Conservation (phyloP, 257 asterid genomes). For the Solanum pinnatisectum region DNA sequence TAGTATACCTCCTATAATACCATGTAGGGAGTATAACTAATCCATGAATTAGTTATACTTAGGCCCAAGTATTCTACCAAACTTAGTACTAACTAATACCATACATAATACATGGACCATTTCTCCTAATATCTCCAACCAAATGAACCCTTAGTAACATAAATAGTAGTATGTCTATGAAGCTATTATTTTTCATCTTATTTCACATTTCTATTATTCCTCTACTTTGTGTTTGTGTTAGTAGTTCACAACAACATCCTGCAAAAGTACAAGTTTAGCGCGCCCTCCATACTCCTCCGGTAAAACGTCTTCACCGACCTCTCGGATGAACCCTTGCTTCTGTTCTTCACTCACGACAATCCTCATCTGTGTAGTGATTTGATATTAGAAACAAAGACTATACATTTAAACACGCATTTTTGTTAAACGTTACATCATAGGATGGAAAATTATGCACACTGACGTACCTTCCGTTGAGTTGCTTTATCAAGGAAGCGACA, state of each 20-base stretch:
- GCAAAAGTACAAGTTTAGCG: conserved; percentile 39
- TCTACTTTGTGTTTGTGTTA: not conserved
- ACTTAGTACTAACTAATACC: too few species aligned
- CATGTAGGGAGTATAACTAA: too few species aligned
- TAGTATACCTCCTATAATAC: too few species aligned
- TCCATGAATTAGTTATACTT: too few species aligned
- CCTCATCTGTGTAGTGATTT: conserved; percentile 28
- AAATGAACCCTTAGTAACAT: not conserved
- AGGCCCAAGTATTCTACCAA: too few species aligned
- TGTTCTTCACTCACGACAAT: conserved; percentile 57
- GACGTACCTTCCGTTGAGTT: conserved; percentile 53
- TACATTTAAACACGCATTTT: not conserved
- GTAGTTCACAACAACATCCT: conserved; percentile 26
- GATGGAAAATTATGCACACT: not conserved
- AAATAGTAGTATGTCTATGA: not conserved
- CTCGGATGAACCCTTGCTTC: conserved; percentile 22
- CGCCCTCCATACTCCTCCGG: conserved; percentile 71
- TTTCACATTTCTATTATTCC: not conserved
- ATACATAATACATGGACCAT: too few species aligned
- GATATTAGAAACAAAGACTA: not conserved
- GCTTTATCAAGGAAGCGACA: conserved; percentile 62
- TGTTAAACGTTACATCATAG: not conserved
- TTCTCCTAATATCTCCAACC: too few species aligned
- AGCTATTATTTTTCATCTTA: not conserved
- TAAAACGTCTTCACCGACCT: conserved; percentile 52